phyloP scores from a whole-genome alignment of 2,329 filamentous ascomycete genomes.

The Arthroderma sp. region DNA sequence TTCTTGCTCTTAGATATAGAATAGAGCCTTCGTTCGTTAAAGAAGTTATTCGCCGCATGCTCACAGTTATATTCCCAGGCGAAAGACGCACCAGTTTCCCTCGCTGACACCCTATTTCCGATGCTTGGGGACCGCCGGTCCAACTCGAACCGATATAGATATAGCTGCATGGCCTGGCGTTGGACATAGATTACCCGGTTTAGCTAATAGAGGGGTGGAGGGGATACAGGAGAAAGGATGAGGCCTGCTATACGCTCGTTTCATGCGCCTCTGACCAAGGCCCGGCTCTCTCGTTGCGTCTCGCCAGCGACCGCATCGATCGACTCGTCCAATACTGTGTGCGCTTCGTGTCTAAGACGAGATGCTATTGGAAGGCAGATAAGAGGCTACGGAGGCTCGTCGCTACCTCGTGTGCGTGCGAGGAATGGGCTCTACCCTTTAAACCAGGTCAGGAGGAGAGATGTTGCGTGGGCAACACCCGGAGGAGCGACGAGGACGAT shows the following conservation, averaged over 20 bases:
- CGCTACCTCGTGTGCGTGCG: neutral
- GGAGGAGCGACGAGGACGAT: constrained; percentile 4
- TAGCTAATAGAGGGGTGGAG: neutral
- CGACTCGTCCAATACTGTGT: neutral
- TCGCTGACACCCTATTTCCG: neutral
- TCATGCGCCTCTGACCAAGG: neutral
- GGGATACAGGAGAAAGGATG: neutral
- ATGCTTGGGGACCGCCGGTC: neutral
- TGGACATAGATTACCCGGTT: neutral
- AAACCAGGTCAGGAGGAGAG: neutral
- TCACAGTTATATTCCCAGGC: too few relatives aligned
- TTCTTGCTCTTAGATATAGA: neutral
- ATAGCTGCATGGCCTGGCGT: neutral
- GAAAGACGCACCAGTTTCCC: neutral
- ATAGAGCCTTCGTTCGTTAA: neutral
- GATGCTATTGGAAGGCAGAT: neutral
- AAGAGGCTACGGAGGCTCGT: neutral
- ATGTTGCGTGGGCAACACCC: neutral
- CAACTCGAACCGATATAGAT: neutral
- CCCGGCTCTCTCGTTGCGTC: neutral
- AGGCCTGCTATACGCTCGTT: neutral
- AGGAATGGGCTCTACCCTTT: neutral
- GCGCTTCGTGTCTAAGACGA: neutral
- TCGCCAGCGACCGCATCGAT: neutral
- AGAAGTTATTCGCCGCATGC: neutral